Evolutionary conservation across 441 rosid genomes (phyloP).

Genomic region (Populus hybrid): DNA sequence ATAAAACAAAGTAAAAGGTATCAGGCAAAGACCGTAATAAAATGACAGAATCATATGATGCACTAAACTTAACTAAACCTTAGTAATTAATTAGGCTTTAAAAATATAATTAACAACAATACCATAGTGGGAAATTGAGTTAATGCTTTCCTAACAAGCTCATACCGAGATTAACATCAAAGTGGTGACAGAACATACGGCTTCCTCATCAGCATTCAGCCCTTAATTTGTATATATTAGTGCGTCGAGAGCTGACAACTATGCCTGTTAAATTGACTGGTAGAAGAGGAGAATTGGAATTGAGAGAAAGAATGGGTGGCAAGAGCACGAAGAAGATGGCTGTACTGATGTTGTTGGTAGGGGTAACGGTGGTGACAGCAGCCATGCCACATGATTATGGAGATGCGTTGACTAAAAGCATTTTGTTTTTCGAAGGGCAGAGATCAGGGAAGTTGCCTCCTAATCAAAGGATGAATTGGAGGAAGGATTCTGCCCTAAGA

Average conservation of each 20-base stretch:
- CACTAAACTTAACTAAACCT: too few relatives aligned
- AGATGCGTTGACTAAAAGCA: constrained; percentile 70
- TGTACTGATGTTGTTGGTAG: neutral
- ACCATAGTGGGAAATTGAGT: too few relatives aligned
- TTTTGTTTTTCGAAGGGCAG: constrained; percentile 85
- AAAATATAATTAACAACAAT: too few relatives aligned
- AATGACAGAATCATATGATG: too few relatives aligned
- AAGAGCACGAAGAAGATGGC: neutral
- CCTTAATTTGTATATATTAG: too few relatives aligned
- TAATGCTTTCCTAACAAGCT: too few relatives aligned
- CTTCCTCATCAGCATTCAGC: too few relatives aligned
- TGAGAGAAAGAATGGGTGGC: neutral
- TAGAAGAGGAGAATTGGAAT: neutral
- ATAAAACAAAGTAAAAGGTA: too few relatives aligned
- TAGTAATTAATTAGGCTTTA: neutral
- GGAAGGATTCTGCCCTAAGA: constrained; percentile 57
- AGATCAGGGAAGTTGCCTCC: constrained; percentile 71
- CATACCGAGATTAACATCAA: too few relatives aligned
- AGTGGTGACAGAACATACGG: too few relatives aligned
- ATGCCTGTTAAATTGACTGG: neutral
- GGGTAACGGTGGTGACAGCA: constrained; percentile 3
- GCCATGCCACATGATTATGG: constrained; percentile 41
- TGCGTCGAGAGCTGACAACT: neutral
- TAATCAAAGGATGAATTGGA: constrained; percentile 60
- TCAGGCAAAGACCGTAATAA: too few relatives aligned